Percentiles rank a stretch among this genome's conserved stretches.
Conservation (phyloP, 768 basidiomycete species). For the Mycena floridula region DNA sequence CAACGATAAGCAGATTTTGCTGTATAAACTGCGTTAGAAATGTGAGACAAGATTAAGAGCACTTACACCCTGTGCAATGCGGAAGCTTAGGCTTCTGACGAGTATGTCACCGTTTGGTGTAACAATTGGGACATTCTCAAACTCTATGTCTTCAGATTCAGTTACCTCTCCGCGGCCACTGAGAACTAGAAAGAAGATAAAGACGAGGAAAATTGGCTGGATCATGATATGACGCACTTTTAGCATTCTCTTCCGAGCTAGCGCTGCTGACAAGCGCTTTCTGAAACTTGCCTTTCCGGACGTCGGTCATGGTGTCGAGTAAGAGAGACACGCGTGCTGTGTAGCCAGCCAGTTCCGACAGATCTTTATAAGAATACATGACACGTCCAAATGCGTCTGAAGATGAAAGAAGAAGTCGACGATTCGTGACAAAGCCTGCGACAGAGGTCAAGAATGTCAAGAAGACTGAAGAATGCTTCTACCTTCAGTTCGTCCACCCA, state of each 20-base stretch:
- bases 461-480: slow-evolving; percentile 3
- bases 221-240: slow-evolving; percentile 42
- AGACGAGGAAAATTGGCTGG: not conserved
- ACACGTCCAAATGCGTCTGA: slow-evolving; percentile 90
- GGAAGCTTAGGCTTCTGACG: slow-evolving; percentile 79
- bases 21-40: slow-evolving; percentile 21
- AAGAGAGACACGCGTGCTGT: slow-evolving; percentile 86
- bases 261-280: slow-evolving; percentile 82
- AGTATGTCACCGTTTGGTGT: slow-evolving; percentile 95
- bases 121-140: slow-evolving; percentile 91
- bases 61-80: slow-evolving; percentile 78
- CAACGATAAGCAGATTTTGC: slow-evolving; percentile 91
- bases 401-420: slow-evolving; percentile 76
- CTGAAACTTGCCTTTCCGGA: slow-evolving; percentile 77
- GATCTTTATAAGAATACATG: slow-evolving; percentile 97
- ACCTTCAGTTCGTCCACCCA: slow-evolving; percentile 91
- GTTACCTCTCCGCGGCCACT: slow-evolving; percentile 72
- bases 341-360: slow-evolving; percentile 93
- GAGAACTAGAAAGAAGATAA: slow-evolving; percentile 46
- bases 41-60: too few species aligned
- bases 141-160: slow-evolving; percentile 84
- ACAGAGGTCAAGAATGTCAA: not conserved
- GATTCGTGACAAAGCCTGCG: slow-evolving; percentile 93
- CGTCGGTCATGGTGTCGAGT: slow-evolving; percentile 86
- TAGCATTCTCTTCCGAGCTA: slow-evolving; percentile 63